Conservation (phyloP, 2,329 filamentous ascomycete species). For the Ophiostoma montium region DNA sequence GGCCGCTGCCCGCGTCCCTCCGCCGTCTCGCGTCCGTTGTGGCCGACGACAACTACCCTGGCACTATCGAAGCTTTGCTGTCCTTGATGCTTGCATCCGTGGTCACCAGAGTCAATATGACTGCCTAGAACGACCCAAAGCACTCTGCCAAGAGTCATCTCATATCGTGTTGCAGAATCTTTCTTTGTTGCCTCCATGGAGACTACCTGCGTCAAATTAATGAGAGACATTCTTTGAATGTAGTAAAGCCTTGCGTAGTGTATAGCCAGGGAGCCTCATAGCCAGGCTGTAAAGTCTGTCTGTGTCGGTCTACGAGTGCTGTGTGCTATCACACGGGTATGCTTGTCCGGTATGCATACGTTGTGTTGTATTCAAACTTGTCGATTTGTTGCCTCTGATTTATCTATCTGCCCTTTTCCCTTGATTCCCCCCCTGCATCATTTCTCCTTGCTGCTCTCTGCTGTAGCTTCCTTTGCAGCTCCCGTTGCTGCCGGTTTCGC, state of each 20-base stretch:
- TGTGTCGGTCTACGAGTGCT: no score
- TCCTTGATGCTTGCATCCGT: constrained; percentile 36
- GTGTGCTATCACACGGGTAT: no score
- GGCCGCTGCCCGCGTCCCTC: not conserved
- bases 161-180: constrained; percentile 87
- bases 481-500: not conserved
- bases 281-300: no score
- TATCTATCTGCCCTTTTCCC: no score
- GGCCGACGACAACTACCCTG: not conserved
- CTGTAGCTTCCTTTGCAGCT: no score
- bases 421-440: no score
- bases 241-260: no score
- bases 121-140: constrained; percentile 64
- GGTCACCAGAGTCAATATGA: constrained; percentile 76
- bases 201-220: constrained; percentile 72
- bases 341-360: no score
- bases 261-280: no score
- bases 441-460: not conserved
- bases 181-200: constrained; percentile 56
- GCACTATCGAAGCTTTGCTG: constrained; percentile 92
- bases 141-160: constrained; percentile 78
- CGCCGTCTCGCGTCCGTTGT: not conserved
- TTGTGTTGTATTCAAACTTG: no score
- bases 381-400: no score
- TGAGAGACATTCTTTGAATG: constrained; percentile 50